phyloP scores from a whole-genome alignment of 495 filamentous ascomycete genomes.

The Podospora bellae-mahoneyi region DNA sequence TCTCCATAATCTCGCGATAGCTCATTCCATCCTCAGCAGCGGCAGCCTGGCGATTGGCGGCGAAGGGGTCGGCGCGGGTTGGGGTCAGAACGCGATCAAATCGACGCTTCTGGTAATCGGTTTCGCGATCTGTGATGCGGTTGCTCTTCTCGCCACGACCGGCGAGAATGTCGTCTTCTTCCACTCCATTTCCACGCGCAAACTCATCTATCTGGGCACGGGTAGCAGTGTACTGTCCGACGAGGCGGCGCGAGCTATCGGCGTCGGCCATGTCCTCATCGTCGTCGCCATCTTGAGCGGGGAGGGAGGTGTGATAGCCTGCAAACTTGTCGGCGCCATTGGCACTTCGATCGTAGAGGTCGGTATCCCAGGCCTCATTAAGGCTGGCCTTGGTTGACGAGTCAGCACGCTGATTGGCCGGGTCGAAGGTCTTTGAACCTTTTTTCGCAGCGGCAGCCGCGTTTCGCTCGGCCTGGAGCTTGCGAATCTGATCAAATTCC shows the following conservation, averaged over 20 bases:
- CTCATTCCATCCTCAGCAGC: conserved; percentile 60
- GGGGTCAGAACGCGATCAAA: conserved; percentile 85
- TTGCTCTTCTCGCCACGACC: conserved; percentile 79
- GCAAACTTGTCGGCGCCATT: conserved; percentile 77
- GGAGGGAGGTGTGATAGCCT: conserved; percentile 87
- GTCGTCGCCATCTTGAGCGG: conserved; percentile 75
- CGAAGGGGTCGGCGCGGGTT: conserved; percentile 84
- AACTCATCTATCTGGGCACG: conserved; percentile 91
- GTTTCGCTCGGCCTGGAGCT: conserved; percentile 90
- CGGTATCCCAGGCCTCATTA: conserved; percentile 90
- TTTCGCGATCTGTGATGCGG: conserved; percentile 87
- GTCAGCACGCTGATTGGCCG: conserved; percentile 83
- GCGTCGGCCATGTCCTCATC: conserved; percentile 75
- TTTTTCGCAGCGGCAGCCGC: conserved; percentile 76
- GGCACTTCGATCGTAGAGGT: conserved; percentile 70
- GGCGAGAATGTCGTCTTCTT: conserved; percentile 87
- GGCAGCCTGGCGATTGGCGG: conserved; percentile 66
- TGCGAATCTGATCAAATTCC: conserved; percentile 78
- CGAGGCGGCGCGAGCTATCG: conserved; percentile 70
- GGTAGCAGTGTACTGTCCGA: conserved; percentile 96
- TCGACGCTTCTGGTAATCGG: conserved; percentile 95
- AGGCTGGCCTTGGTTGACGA: conserved; percentile 90
- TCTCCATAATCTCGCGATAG: conserved; percentile 89
- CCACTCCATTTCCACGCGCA: conserved; percentile 74
- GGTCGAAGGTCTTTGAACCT: conserved; percentile 83